Conservation (phyloP, 768 basidiomycete species). For the Xanthoconium purpureum region DNA sequence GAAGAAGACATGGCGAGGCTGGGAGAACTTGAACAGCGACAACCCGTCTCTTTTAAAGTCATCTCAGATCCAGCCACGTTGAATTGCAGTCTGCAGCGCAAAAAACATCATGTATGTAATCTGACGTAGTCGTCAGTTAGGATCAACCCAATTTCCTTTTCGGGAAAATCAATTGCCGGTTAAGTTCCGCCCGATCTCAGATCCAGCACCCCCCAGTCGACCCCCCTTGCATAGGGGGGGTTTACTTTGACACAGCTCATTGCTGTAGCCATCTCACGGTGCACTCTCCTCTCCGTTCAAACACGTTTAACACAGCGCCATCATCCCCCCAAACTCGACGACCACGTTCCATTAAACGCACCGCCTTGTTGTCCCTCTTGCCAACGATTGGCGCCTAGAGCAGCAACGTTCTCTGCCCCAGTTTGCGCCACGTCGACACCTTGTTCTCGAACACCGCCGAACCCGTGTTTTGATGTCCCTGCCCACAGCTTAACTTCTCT, state of each 20-base stretch:
- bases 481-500: not conserved
- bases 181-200: slow-evolving; percentile 12
- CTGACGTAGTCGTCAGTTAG: slow-evolving; percentile 16
- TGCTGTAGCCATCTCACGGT: no score
- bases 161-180: not conserved
- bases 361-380: not conserved
- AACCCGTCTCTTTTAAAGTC: slow-evolving; percentile 7
- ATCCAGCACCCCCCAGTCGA: slow-evolving; percentile 7
- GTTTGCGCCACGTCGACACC: no score
- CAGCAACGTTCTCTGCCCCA: no score
- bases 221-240: slow-evolving; percentile 3
- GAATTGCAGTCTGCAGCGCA: not conserved
- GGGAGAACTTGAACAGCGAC: not conserved
- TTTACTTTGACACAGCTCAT: not conserved
- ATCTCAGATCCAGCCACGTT: slow-evolving; percentile 20
- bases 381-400: not conserved
- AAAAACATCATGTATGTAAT: slow-evolving; percentile 6
- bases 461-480: not conserved
- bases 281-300: no score
- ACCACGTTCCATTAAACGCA: not conserved
- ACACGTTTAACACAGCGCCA: not conserved
- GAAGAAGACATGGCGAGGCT: slow-evolving; percentile 17
- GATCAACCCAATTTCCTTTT: slow-evolving; percentile 4
- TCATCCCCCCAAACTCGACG: not conserved
- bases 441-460: not conserved